Percentiles rank a stretch among this genome's conserved stretches.
phyloP scores from a whole-genome alignment of 441 rosid species.

The Theobroma grandiflorum region DNA sequence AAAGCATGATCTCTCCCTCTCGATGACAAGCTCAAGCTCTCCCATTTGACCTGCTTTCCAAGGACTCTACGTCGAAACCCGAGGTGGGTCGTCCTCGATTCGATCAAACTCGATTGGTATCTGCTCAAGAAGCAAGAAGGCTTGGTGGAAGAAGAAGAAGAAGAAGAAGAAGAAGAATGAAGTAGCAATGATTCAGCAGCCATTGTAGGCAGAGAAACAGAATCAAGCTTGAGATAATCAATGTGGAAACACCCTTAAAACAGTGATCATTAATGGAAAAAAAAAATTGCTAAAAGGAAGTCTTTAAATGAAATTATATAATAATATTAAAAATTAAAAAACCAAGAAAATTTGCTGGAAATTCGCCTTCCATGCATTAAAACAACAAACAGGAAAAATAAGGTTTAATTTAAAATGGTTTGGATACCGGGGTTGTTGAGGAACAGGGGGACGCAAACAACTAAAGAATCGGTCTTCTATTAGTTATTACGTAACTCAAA shows the following conservation, averaged over 20 bases:
- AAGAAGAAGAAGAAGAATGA: conserved; percentile 30
- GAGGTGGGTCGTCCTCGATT: conserved; percentile 35
- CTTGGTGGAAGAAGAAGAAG: conserved; percentile 22
- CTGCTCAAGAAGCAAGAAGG: conserved; percentile 28
- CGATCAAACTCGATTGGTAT: conserved; percentile 32
- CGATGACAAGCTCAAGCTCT: conserved; percentile 8
- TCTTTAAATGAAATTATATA: neutral
- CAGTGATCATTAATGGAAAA: neutral
- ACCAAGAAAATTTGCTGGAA: neutral
- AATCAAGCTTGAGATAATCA: neutral
- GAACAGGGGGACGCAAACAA: neutral
- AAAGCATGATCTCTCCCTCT: conserved; percentile 12
- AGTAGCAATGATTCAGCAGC: conserved; percentile 44
- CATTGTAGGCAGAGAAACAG: conserved; percentile 32
- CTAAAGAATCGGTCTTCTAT: no score
- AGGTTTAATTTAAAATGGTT: neutral
- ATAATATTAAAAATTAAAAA: neutral
- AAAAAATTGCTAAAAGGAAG: neutral
- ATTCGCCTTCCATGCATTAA: neutral
- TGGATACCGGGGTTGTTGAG: neutral
- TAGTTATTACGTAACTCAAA: no score
- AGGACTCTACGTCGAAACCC: conserved; percentile 31
- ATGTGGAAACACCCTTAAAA: neutral
- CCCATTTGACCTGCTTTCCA: conserved; percentile 29
- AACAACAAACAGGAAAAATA: neutral